A percentile compares a stretch with the other conserved stretches of the same genome.
Evolutionary conservation across 2,329 filamentous ascomycete species (phyloP).

Genomic region (Alternaria rosae): DNA sequence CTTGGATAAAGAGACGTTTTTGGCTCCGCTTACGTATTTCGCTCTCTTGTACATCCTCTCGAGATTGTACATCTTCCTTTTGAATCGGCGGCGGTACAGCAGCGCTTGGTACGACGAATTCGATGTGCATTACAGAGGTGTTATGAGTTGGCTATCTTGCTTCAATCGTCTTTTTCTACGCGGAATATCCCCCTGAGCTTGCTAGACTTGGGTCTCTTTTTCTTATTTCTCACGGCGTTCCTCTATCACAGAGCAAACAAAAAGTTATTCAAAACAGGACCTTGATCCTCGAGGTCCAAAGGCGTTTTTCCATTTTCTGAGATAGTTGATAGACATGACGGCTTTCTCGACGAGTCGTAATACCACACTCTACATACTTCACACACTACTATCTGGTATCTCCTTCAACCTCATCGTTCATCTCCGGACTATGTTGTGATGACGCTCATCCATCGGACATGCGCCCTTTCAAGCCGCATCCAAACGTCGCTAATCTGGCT

Average conservation of each 20-base stretch:
- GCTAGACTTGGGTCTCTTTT: conserved; percentile 25
- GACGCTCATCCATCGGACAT: background rate
- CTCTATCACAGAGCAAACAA: conserved; percentile 25
- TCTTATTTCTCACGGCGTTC: conserved; percentile 28
- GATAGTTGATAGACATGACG: conserved; percentile 20
- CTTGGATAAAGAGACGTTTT: conserved; percentile 30
- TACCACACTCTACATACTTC: conserved; percentile 23
- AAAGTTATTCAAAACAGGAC: conserved; percentile 27
- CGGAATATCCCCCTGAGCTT: conserved; percentile 33
- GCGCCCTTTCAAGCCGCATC: background rate
- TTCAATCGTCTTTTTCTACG: conserved; percentile 14
- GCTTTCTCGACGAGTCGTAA: conserved; percentile 16
- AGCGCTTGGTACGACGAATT: conserved; percentile 39
- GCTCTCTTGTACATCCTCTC: conserved; percentile 36
- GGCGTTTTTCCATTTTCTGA: background rate
- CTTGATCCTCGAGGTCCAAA: conserved; percentile 11
- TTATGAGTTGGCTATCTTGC: conserved; percentile 29
- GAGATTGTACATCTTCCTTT: conserved; percentile 37
- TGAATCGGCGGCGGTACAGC: conserved; percentile 15
- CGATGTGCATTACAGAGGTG: conserved; percentile 47
- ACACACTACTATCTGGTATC: background rate
- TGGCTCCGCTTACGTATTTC: conserved; percentile 22
- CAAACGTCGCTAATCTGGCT: background rate
- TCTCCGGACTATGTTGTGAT: background rate
- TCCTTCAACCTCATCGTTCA: background rate